phyloP scores from a whole-genome alignment of 2,329 filamentous ascomycete species.

The Colletotrichum destructivum region DNA sequence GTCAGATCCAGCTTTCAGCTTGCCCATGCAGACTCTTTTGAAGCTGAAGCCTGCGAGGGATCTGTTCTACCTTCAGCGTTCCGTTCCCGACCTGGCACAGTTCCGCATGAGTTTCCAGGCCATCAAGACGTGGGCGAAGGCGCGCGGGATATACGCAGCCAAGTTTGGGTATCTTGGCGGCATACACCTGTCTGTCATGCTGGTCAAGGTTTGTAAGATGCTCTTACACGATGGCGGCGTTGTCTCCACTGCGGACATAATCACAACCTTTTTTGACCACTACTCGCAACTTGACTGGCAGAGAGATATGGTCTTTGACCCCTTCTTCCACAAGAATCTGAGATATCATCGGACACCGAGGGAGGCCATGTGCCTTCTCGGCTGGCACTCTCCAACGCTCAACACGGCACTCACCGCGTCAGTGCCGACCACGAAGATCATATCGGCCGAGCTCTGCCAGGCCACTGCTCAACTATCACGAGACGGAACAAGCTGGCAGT shows the following conservation, averaged over 20 bases:
- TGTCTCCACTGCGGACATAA: slow-evolving; percentile 64
- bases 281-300: slow-evolving; percentile 75
- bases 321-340: slow-evolving; percentile 68
- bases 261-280: slow-evolving; percentile 74
- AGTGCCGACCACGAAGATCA: slow-evolving; percentile 63
- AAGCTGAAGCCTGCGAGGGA: slow-evolving; percentile 78
- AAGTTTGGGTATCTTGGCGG: slow-evolving; percentile 77
- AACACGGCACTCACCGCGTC: slow-evolving; percentile 73
- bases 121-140: slow-evolving; percentile 74
- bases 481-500: slow-evolving; percentile 58
- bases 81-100: slow-evolving; percentile 70
- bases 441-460: slow-evolving; percentile 66
- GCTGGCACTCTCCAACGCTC: slow-evolving; percentile 73
- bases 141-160: slow-evolving; percentile 74
- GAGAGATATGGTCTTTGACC: slow-evolving; percentile 69
- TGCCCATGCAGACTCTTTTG: slow-evolving; percentile 69
- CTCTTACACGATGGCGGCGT: slow-evolving; percentile 55
- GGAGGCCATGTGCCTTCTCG: slow-evolving; percentile 75
- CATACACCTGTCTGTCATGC: slow-evolving; percentile 74
- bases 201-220: slow-evolving; percentile 73
- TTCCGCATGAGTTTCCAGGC: slow-evolving; percentile 73
- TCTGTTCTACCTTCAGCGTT: slow-evolving; percentile 71
- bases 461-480: slow-evolving; percentile 59
- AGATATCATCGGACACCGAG: slow-evolving; percentile 68
- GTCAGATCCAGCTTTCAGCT: slow-evolving; percentile 67